Percentiles rank a stretch among this genome's conserved stretches.
phyloP scores from a whole-genome alignment of 257 asterid species.

The Perilla frutescens region DNA sequence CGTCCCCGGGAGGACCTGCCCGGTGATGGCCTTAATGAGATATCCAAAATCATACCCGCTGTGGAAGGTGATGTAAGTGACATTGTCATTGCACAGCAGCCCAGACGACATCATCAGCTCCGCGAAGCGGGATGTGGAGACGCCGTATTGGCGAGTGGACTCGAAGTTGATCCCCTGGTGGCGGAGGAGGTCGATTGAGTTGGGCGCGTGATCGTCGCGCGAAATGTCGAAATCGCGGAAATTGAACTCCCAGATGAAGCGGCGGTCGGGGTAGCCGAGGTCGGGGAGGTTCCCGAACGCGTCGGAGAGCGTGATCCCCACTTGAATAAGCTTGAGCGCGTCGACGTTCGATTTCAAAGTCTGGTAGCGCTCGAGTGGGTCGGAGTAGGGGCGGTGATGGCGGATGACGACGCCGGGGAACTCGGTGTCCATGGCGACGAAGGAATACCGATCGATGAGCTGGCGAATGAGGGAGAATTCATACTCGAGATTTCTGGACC shows the following conservation, averaged over 20 bases:
- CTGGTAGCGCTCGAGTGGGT: constrained; percentile 58
- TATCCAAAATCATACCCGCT: constrained; percentile 83
- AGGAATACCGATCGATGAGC: constrained; percentile 44
- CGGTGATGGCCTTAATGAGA: constrained; percentile 67
- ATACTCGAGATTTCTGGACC: constrained; percentile 47
- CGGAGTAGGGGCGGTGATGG: constrained; percentile 42
- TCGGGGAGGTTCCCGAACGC: constrained; percentile 65
- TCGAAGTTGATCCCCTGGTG: constrained; percentile 69
- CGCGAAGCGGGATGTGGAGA: constrained; percentile 55
- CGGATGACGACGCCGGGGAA: constrained; percentile 63
- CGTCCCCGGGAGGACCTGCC: constrained; percentile 54
- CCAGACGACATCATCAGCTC: constrained; percentile 79
- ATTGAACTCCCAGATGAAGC: constrained; percentile 80
- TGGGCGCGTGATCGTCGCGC: constrained; percentile 58
- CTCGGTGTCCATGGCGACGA: constrained; percentile 62
- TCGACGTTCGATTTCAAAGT: constrained; percentile 74
- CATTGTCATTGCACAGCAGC: constrained; percentile 58
- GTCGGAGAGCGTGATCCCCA: constrained; percentile 78
- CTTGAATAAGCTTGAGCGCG: constrained; percentile 74
- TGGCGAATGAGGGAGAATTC: constrained; percentile 52
- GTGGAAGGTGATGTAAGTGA: constrained; percentile 70
- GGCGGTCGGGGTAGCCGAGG: constrained; percentile 41
- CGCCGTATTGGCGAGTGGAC: constrained; percentile 47
- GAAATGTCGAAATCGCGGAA: constrained; percentile 66
- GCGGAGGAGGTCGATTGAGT: constrained; percentile 66